These are phyloP conservation scores for Arabis alpina DNA, from an alignment of 345 rosid genomes.

Conservation along the genomic window DNA sequence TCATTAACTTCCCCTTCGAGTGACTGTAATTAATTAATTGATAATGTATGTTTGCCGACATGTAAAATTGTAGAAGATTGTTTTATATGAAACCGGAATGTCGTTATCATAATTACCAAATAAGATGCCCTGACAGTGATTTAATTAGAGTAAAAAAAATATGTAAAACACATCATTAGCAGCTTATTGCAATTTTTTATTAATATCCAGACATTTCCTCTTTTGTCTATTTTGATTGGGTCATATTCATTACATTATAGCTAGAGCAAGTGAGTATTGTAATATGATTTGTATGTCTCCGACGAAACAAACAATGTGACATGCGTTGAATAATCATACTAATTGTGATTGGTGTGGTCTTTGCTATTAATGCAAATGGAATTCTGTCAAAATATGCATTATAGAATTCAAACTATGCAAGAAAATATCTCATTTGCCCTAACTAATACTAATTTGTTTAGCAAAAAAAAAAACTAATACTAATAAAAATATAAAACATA, in stretches of 20 bases:
- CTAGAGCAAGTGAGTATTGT: constrained; percentile 10
- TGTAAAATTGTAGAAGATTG: too few species aligned
- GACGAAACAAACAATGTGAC: constrained; percentile 32
- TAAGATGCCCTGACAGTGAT: constrained; percentile 18
- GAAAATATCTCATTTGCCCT: too few species aligned
- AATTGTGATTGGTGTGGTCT: constrained; percentile 26
- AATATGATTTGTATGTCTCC: constrained; percentile 32
- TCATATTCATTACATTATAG: constrained; percentile 22
- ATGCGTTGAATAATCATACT: constrained; percentile 23
- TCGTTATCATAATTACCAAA: constrained; percentile 14
- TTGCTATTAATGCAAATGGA: constrained; percentile 25
- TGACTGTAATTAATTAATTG: not conserved
- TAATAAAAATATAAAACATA: too few species aligned
- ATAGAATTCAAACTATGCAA: not conserved
- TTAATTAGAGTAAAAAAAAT: not conserved
- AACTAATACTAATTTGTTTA: too few species aligned
- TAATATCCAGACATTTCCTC: constrained; percentile 20
- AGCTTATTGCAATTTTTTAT: constrained; percentile 23
- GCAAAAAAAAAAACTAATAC: too few species aligned
- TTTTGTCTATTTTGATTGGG: constrained; percentile 34
- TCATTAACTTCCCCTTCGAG: not conserved
- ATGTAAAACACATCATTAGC: constrained; percentile 29
- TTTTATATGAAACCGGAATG: not conserved
- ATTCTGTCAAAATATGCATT: constrained; percentile 9
- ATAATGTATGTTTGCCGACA: not conserved